A percentile compares a stretch with the other conserved stretches of the same genome.
These are phyloP conservation scores for Thalassiosira mediterranea DNA, from an alignment of 352 stramenopile genomes.

Conservation along the genomic window DNA sequence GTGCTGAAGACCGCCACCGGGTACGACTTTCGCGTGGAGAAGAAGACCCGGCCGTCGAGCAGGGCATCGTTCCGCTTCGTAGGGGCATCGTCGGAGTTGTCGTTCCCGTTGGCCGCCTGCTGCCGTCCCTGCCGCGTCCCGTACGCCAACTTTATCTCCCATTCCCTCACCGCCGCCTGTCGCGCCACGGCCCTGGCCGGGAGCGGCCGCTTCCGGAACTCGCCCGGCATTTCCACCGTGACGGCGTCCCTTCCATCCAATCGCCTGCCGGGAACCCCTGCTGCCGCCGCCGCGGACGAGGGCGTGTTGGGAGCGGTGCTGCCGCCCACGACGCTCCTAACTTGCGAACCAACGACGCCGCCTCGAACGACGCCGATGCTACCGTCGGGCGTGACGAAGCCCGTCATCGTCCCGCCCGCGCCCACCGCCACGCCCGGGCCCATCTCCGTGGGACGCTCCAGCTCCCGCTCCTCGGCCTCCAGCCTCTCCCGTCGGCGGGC, in stretches of 20 bases:
- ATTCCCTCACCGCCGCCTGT: conserved; percentile 66
- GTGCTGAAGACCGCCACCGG: conserved; percentile 70
- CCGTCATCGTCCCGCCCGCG: too few species aligned
- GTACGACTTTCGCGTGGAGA: conserved; percentile 68
- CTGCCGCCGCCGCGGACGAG: background rate
- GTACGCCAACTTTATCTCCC: conserved; percentile 68
- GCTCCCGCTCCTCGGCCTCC: conserved; percentile 48
- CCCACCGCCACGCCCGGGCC: conserved; percentile 22
- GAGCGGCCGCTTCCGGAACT: conserved; percentile 43
- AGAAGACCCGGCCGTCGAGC: conserved; percentile 76
- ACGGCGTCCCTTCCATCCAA: conserved; percentile 72
- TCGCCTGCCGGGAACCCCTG: conserved; percentile 59
- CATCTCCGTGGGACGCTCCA: conserved; percentile 51
- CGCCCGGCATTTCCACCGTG: conserved; percentile 54
- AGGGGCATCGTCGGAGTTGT: conserved; percentile 14
- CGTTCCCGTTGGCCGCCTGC: conserved; percentile 5
- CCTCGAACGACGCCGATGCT: too few species aligned
- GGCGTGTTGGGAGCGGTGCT: too few species aligned
- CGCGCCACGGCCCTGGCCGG: conserved; percentile 58
- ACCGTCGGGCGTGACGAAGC: conserved; percentile 28
- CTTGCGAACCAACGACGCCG: too few species aligned
- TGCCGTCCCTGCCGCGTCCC: background rate
- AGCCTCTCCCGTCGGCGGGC: conserved; percentile 29
- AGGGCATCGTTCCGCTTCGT: conserved; percentile 38
- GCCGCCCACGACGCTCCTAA: too few species aligned